Evolutionary conservation across 1,284 basidiomycete genomes (phyloP).

Genomic region (Cystobasidium slooffiae): DNA sequence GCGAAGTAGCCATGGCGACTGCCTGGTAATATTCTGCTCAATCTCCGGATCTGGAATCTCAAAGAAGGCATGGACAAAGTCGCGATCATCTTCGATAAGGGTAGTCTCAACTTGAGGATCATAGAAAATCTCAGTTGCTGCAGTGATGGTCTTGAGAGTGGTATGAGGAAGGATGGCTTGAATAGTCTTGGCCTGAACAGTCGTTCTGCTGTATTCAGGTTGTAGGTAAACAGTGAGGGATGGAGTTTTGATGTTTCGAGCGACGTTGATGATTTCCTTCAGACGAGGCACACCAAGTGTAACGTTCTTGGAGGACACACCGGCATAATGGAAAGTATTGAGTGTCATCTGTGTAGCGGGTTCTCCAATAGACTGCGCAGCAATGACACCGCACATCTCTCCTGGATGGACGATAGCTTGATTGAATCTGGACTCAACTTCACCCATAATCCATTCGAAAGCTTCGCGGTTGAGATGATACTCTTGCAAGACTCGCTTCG

Average conservation of each 20-base stretch:
- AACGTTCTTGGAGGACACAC: constrained; percentile 97
- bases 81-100: constrained; percentile 91
- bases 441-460: constrained; percentile 97
- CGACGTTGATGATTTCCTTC: constrained; percentile 99
- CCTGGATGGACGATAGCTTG: constrained; percentile 88
- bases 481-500: constrained; percentile 80
- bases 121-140: constrained; percentile 97
- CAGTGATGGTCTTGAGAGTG: constrained; percentile 90
- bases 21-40: constrained; percentile 83
- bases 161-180: constrained; percentile 94
- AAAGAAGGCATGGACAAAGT: constrained; percentile 99
- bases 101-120: constrained; percentile 92
- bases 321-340: constrained; percentile 97
- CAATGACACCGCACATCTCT: constrained; percentile 98
- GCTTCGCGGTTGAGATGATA: constrained; percentile 86
- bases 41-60: constrained; percentile 98
- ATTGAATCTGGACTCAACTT: constrained; percentile 94
- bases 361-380: constrained; percentile 98
- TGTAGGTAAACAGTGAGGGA: constrained; percentile 88
- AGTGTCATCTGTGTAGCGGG: constrained; percentile 99
- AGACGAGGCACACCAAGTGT: constrained; percentile 96
- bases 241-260: constrained; percentile 97
- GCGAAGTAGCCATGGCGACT: constrained; percentile 96
- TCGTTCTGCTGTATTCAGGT: constrained; percentile 69
- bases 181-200: constrained; percentile 76